A percentile compares a stretch with the other conserved stretches of the same genome.
phyloP scores from a whole-genome alignment of 2,329 filamentous ascomycete genomes.

The Colletotrichum ledebouriae region DNA sequence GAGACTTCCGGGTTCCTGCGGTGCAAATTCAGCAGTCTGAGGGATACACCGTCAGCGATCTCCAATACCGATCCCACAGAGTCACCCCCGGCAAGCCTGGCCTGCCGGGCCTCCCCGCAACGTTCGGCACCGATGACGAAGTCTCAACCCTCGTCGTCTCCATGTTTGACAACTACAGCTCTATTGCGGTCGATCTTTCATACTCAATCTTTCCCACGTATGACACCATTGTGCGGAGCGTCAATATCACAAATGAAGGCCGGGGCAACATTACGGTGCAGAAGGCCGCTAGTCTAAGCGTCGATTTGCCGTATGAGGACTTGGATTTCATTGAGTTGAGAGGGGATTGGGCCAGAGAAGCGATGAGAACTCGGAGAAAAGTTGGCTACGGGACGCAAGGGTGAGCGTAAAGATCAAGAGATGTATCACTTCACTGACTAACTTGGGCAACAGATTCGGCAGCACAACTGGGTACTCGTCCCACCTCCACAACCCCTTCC shows the following conservation, averaged over 20 bases:
- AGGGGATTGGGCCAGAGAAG: conserved; percentile 74
- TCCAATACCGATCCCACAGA: conserved; percentile 70
- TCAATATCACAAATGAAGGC: conserved; percentile 72
- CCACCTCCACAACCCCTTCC: conserved; percentile 75
- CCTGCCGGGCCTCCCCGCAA: conserved; percentile 69
- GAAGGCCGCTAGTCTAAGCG: conserved; percentile 70
- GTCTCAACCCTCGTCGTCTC: conserved; percentile 71
- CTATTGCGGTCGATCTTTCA: conserved; percentile 68
- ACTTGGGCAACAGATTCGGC: conserved; percentile 63
- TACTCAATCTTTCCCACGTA: conserved; percentile 75
- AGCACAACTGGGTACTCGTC: conserved; percentile 74
- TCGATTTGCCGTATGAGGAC: conserved; percentile 71
- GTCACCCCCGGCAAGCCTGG: conserved; percentile 68
- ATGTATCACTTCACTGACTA: background rate
- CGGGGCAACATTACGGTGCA: conserved; percentile 65
- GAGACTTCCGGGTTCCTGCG: conserved; percentile 73
- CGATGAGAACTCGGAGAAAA: conserved; percentile 65
- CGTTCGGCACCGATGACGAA: conserved; percentile 67
- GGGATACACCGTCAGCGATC: conserved; percentile 70
- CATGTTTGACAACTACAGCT: conserved; percentile 70
- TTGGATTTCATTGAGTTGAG: conserved; percentile 73
- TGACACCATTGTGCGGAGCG: conserved; percentile 72
- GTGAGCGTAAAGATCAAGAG: conserved; percentile 49
- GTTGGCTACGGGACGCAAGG: conserved; percentile 69
- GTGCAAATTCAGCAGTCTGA: conserved; percentile 70